A percentile compares a stretch with the other conserved stretches of the same genome.
These are phyloP conservation scores for Erodium texanum DNA, from an alignment of 441 rosid genomes.

Conservation along the genomic window DNA sequence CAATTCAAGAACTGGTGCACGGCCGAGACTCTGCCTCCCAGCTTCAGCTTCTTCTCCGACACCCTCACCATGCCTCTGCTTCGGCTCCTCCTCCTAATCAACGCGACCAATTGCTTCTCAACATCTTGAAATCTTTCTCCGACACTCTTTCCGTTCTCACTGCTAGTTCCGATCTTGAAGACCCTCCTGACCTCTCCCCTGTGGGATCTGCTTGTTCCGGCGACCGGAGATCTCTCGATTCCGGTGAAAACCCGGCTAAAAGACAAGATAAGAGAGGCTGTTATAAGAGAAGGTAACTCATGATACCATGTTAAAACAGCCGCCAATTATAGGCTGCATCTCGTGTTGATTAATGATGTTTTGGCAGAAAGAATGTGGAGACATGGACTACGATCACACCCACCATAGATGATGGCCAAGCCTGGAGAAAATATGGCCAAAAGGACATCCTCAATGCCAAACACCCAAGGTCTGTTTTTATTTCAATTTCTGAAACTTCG, in stretches of 20 bases:
- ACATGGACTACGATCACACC: constrained; percentile 31
- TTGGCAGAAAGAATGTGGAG: constrained; percentile 38
- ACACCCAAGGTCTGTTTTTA: constrained; percentile 44
- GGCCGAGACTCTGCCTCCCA: constrained; percentile 40
- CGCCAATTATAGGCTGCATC: too few species aligned
- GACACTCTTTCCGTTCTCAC: constrained; percentile 35
- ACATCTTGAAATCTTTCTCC: constrained; percentile 50
- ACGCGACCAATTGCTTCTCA: constrained; percentile 25
- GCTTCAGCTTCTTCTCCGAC: constrained; percentile 34
- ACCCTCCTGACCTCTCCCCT: not conserved
- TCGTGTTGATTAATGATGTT: not conserved
- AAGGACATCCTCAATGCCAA: constrained; percentile 61
- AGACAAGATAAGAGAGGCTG: constrained; percentile 50
- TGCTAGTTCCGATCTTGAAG: not conserved
- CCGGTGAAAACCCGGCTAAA: not conserved
- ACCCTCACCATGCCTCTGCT: constrained; percentile 11
- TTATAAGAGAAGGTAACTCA: constrained; percentile 63
- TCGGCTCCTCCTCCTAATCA: constrained; percentile 10
- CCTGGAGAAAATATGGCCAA: constrained; percentile 92
- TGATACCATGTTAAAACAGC: too few species aligned
- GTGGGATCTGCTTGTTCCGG: not conserved
- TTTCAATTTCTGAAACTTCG: too few species aligned
- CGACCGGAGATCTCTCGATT: not conserved
- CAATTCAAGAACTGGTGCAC: constrained; percentile 29
- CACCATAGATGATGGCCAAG: constrained; percentile 36